A percentile compares a stretch with the other conserved stretches of the same genome.
Conservation (phyloP, 2,329 filamentous ascomycete species). For the Blastomyces gilchristii region DNA sequence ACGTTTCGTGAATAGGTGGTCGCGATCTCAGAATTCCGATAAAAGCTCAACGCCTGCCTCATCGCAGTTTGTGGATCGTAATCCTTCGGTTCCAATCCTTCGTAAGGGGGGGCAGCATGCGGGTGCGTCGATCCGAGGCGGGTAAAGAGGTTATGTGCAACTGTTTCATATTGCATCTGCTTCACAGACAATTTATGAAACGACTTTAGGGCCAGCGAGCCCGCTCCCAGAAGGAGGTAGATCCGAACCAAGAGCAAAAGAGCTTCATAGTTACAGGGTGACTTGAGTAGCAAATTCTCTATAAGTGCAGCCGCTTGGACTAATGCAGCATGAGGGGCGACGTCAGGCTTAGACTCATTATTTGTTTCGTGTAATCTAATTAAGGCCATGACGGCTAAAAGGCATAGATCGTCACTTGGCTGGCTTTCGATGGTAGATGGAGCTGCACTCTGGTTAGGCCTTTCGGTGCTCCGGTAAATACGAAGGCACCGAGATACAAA, state of each 20-base stretch:
- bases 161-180: conserved; percentile 40
- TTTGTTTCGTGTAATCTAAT: conserved; percentile 24
- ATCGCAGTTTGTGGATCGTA: conserved; percentile 34
- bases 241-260: conserved; percentile 36
- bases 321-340: conserved; percentile 23
- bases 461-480: conserved; percentile 21
- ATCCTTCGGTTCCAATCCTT: conserved; percentile 32
- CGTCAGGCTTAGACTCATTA: conserved; percentile 15
- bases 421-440: conserved; percentile 34
- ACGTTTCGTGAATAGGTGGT: conserved; percentile 28
- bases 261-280: conserved; percentile 39
- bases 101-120: conserved; percentile 31
- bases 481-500: conserved; percentile 32
- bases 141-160: conserved; percentile 39
- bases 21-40: conserved; percentile 30
- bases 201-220: conserved; percentile 37
- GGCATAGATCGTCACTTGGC: conserved; percentile 34
- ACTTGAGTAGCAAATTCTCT: conserved; percentile 32
- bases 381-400: conserved; percentile 36
- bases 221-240: conserved; percentile 35
- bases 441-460: conserved; percentile 10
- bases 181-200: conserved; percentile 40
- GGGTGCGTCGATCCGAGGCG: conserved; percentile 40
- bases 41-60: conserved; percentile 33
- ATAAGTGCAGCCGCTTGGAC: conserved; percentile 28